Evolutionary conservation across 2,329 filamentous ascomycete species (phyloP), one percentile per base, ranked within the genome.

Genomic region (Alternaria postmessia): DNA sequence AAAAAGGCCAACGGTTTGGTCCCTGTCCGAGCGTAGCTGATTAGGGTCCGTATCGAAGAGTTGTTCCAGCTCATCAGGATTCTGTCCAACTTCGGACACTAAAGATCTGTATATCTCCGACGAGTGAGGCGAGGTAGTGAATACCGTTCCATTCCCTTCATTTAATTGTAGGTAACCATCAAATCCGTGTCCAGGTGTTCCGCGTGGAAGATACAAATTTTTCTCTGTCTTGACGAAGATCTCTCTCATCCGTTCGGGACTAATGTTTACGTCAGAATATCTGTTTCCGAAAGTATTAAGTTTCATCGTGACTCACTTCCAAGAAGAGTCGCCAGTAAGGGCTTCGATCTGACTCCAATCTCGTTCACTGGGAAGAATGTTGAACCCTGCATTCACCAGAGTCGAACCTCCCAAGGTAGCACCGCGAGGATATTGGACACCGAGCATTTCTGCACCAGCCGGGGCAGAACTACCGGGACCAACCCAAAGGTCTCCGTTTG

Each of bases 341-440:
- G 79, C 76, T 7, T 82, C 83, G 53, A 90, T 85, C 64, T 85
- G 78, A 51, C 86, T 80, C 80, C 85, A 90, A 72, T 90, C 88
- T 34, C 81, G 83, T 36, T 85, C 81, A 51, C 85, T 79, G 0
- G 88, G 87, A 54, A 86, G 82, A 24, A 38, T 18, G 22, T 18
- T 28, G 14, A 39, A 39, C 26, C 26, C 28, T 2, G 49, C 49
- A 16, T 51, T 51, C 7, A 51, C 49, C 20, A 39, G 48, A 24
- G 48, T 39, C 16, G 34, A 39, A 20, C 48, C 48, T 9, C 48
- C 48, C 18, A 51, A 22, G 2, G 22, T 41, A 41, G 49, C 36
- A 41, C 36, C 49, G 18, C 49, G 36, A 30, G 49, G 36, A 30
- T 51, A 42, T 9, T 39, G 49, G 20, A 51, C 30, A 41, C 49